These are phyloP conservation scores for Viridothelium virens DNA, from an alignment of 495 filamentous ascomycete genomes.

Conservation along the genomic window DNA sequence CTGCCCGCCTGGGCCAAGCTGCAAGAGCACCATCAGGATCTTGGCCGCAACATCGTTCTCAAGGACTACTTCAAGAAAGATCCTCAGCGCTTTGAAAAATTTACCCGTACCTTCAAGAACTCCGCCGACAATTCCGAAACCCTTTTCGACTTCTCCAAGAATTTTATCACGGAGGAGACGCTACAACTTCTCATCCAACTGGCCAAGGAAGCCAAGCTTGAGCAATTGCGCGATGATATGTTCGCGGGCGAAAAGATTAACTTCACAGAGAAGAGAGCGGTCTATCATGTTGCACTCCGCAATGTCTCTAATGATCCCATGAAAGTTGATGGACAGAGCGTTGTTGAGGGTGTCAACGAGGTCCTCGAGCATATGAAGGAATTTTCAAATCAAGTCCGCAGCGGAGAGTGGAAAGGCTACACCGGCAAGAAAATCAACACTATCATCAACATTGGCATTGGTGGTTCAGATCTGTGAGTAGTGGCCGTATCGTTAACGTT, in stretches of 20 bases:
- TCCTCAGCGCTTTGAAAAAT: conserved; percentile 80
- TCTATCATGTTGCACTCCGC: conserved; percentile 89
- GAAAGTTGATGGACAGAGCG: conserved; percentile 89
- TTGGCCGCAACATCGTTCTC: conserved; percentile 81
- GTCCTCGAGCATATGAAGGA: conserved; percentile 96
- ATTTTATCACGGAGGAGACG: conserved; percentile 91
- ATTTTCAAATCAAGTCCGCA: conserved; percentile 89
- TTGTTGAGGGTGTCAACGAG: conserved; percentile 86
- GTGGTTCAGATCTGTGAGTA: conserved; percentile 89
- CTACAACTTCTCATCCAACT: conserved; percentile 77
- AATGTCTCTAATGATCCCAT: conserved; percentile 79
- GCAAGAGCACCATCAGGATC: conserved; percentile 73
- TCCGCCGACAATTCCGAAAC: conserved; percentile 69
- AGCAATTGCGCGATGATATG: conserved; percentile 93
- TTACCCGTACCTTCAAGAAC: conserved; percentile 77
- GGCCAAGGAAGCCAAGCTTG: conserved; percentile 80
- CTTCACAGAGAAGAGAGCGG: conserved; percentile 93
- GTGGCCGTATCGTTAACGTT: not conserved
- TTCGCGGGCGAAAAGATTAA: conserved; percentile 97
- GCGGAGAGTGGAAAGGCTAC: conserved; percentile 95
- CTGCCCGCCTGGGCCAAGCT: conserved; percentile 80
- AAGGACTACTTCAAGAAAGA: conserved; percentile 90
- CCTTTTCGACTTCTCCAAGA: conserved; percentile 98
- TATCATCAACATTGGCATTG: conserved; percentile 96
- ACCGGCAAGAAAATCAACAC: conserved; percentile 96